A percentile compares a stretch with the other conserved stretches of the same genome.
phyloP scores from a whole-genome alignment of 2,329 filamentous ascomycete species.

The Rutstroemia sp. region DNA sequence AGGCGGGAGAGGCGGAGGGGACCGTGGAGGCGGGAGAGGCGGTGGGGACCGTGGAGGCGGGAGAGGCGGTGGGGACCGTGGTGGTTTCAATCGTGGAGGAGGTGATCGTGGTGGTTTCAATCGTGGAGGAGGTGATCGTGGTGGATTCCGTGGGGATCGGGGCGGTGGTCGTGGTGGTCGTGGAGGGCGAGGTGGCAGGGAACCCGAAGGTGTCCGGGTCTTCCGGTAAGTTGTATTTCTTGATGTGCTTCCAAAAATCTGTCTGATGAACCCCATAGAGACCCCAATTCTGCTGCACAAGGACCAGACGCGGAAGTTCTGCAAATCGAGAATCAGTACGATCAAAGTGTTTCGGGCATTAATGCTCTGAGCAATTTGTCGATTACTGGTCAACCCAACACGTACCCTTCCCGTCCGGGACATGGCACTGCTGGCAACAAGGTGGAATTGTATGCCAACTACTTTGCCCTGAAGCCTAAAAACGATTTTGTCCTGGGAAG shows the following conservation, averaged over 20 bases:
- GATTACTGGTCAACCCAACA: background rate
- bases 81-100: slow-evolving; percentile 1
- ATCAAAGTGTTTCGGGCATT: slow-evolving; percentile 17
- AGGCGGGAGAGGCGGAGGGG: background rate
- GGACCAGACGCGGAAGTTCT: slow-evolving; percentile 22
- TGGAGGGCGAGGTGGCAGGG: slow-evolving; percentile 26
- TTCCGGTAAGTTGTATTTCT: slow-evolving; percentile 23
- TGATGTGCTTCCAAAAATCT: slow-evolving; percentile 6
- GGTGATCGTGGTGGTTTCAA: background rate
- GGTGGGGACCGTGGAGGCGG: slow-evolving; percentile 17
- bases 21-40: slow-evolving; percentile 20
- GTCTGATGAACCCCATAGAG: slow-evolving; percentile 10
- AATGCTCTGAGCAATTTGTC: slow-evolving; percentile 16
- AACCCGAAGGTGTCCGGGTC: slow-evolving; percentile 26
- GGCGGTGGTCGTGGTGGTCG: slow-evolving; percentile 23
- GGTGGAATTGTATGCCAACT: slow-evolving; percentile 28
- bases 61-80: slow-evolving; percentile 23
- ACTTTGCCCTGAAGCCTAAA: slow-evolving; percentile 22
- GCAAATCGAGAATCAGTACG: slow-evolving; percentile 27
- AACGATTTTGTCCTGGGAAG: slow-evolving; percentile 19
- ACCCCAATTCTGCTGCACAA: slow-evolving; percentile 17
- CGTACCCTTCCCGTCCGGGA: slow-evolving; percentile 27
- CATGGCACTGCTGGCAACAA: slow-evolving; percentile 24
- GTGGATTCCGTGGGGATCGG: background rate
- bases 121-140: background rate